phyloP scores from a whole-genome alignment of 768 basidiomycete genomes.

The Naganishia antarctica region DNA sequence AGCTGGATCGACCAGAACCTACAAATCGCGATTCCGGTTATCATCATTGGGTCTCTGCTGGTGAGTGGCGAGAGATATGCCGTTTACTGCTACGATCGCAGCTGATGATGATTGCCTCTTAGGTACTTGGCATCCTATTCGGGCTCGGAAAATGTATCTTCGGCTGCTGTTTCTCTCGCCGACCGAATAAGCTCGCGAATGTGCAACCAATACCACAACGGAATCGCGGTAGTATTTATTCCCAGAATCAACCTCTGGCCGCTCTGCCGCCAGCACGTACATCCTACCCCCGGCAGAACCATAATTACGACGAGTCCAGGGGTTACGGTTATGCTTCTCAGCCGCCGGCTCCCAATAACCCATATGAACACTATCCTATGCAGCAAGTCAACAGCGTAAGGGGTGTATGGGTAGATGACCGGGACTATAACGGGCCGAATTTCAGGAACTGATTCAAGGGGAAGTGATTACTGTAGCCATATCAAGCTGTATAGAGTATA shows the following conservation, averaged over 20 bases:
- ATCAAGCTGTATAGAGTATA: background rate
- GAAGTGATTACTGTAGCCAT: background rate
- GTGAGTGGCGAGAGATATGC: constrained; percentile 34
- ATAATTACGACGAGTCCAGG: constrained; percentile 4
- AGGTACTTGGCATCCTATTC: constrained; percentile 38
- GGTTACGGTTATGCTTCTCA: background rate
- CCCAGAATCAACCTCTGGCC: background rate
- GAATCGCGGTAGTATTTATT: constrained; percentile 5
- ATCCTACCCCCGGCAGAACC: constrained; percentile 22
- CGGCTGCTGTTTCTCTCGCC: constrained; percentile 33
- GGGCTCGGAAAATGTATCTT: constrained; percentile 35
- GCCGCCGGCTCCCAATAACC: constrained; percentile 11
- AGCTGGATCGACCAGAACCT: constrained; percentile 73
- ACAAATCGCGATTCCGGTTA: constrained; percentile 47
- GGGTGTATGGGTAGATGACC: constrained; percentile 35
- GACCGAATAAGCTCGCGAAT: constrained; percentile 8
- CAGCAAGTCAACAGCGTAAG: constrained; percentile 15
- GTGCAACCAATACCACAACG: constrained; percentile 2
- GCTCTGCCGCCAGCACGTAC: constrained; percentile 9
- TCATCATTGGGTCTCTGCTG: constrained; percentile 40
- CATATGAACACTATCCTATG: background rate
- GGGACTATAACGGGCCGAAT: constrained; percentile 37
- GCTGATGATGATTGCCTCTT: too few species aligned
- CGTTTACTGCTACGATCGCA: too few species aligned
- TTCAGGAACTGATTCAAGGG: constrained; percentile 8